Percentiles rank a stretch among this genome's conserved stretches.
phyloP scores from a whole-genome alignment of 1,139 yeast species.

The Arxiozyma telluris region DNA sequence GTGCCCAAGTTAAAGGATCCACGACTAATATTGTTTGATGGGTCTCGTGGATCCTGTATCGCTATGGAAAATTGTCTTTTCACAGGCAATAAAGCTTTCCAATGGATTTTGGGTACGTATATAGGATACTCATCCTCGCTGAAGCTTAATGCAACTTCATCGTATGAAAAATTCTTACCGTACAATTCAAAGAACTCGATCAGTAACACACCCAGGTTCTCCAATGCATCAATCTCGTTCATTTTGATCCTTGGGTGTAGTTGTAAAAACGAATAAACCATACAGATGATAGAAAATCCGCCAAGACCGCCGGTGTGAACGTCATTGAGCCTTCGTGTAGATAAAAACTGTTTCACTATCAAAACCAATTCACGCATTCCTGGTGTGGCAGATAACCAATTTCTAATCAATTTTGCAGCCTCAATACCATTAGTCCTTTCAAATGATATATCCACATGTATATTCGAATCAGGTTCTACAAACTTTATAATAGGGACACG shows the following conservation, averaged over 20 bases:
- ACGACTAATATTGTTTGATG: slow-evolving; percentile 71
- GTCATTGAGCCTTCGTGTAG: slow-evolving; percentile 71
- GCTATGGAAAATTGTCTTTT: slow-evolving; percentile 60
- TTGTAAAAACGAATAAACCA: slow-evolving; percentile 72
- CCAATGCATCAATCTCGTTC: slow-evolving; percentile 53
- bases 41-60: slow-evolving; percentile 86
- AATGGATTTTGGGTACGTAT: slow-evolving; percentile 49
- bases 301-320: slow-evolving; percentile 98
- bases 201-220: slow-evolving; percentile 77
- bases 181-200: slow-evolving; percentile 94
- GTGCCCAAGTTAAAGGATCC: slow-evolving; percentile 78
- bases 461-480: slow-evolving; percentile 60
- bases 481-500: slow-evolving; percentile 94
- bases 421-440: slow-evolving; percentile 79
- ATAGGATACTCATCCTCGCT: slow-evolving; percentile 45
- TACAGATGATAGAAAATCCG: slow-evolving; percentile 84
- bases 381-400: slow-evolving; percentile 67
- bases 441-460: slow-evolving; percentile 86
- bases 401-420: slow-evolving; percentile 72
- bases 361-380: slow-evolving; percentile 80
- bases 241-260: slow-evolving; percentile 75
- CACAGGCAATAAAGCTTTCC: slow-evolving; percentile 42
- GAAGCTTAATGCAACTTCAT: slow-evolving; percentile 53
- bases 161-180: slow-evolving; percentile 86
- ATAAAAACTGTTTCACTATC: slow-evolving; percentile 76